Evolutionary conservation across 495 filamentous ascomycete species (phyloP), one percentile per base, ranked within the genome.

Genomic region (Platismatia glauca): DNA sequence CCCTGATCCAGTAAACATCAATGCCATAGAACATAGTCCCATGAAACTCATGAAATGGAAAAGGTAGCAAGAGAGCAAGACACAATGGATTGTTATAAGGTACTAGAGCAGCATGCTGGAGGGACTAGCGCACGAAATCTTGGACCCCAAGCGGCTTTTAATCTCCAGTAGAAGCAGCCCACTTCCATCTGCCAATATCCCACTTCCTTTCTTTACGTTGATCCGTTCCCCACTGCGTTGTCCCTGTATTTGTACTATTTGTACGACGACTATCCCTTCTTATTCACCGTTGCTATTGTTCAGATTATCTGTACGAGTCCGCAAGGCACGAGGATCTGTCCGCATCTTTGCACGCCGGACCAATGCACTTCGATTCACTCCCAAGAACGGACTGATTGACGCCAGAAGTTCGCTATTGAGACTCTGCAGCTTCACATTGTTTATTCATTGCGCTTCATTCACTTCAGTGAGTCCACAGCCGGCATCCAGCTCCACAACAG

Each of bases 201-300:
- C 71, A 71, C 68, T 68, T 60, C 56, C 61, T 58, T 27, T 62
- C 38, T 64, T 53, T 55, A 58, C 57, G 34, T 35, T 58, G 18
- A 44, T 39, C 37, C 59, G 16, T 50, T 46, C 16, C 53, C n/a
- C n/a, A n/a, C n/a, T n/a, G n/a, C 46, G 24, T 44, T 53, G 34
- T 29, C 9, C n/a, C n/a, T 39, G 24, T 58, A 20, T 20, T 62
- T 69, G 67, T 69, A 69, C 55, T 69, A 69, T 58, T 69, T 69
- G 67, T 69, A 69, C 65, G 58, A 64, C 64, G 62, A 18, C 57
- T 58, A 58, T 43, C 58, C 44, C 16, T 24, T 29, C 16, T 24
- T 29, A 46, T 55, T 62, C 55, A 52, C 1, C 12, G 12, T 56
- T 34, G 8, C 22, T 13, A 37, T 59, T 57, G 34, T 58, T 59